Evolutionary conservation across 2,329 filamentous ascomycete species (phyloP).

Genomic region (Talaromyces sp.): DNA sequence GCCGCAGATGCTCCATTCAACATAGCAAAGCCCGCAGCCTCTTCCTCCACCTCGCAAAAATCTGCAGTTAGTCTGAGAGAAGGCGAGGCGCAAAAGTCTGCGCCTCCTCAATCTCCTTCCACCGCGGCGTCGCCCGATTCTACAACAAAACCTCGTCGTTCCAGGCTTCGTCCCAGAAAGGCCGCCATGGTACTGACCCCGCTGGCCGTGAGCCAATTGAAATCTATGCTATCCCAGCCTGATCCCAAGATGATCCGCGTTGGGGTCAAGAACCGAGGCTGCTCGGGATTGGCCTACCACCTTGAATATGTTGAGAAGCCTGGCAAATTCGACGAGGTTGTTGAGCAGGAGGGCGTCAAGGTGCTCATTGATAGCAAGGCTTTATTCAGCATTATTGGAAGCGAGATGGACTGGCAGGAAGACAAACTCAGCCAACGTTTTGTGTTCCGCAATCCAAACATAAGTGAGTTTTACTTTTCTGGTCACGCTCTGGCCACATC

Average conservation of each 20-base stretch:
- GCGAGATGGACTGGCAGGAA: slow-evolving; percentile 98
- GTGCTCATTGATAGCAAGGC: slow-evolving; percentile 97
- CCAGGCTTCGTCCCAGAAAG: slow-evolving; percentile 75
- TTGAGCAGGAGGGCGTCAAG: slow-evolving; percentile 93
- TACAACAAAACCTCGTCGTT: slow-evolving; percentile 53
- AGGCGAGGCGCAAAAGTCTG: slow-evolving; percentile 63
- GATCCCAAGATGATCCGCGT: slow-evolving; percentile 91
- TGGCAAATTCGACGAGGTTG: slow-evolving; percentile 79
- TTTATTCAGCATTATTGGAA: slow-evolving; percentile 94
- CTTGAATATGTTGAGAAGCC: slow-evolving; percentile 93
- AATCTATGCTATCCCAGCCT: slow-evolving; percentile 72
- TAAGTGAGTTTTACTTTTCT: slow-evolving; percentile 64
- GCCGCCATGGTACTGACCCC: slow-evolving; percentile 85
- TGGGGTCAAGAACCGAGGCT: slow-evolving; percentile 88
- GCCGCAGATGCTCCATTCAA: slow-evolving; percentile 47
- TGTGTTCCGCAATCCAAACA: slow-evolving; percentile 95
- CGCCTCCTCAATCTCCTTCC: slow-evolving; percentile 37
- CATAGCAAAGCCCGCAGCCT: slow-evolving; percentile 44
- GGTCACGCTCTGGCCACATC: slow-evolving; percentile 17
- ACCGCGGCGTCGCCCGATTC: slow-evolving; percentile 33
- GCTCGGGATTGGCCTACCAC: slow-evolving; percentile 88
- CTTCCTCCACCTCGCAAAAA: slow-evolving; percentile 26
- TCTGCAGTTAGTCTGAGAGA: slow-evolving; percentile 50
- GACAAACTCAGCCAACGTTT: slow-evolving; percentile 91
- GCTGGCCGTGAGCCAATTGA: slow-evolving; percentile 73